Evolutionary conservation across 306 rosid species (phyloP), one percentile per base, ranked within the genome.

Genomic region (Potentilla sterilis): DNA sequence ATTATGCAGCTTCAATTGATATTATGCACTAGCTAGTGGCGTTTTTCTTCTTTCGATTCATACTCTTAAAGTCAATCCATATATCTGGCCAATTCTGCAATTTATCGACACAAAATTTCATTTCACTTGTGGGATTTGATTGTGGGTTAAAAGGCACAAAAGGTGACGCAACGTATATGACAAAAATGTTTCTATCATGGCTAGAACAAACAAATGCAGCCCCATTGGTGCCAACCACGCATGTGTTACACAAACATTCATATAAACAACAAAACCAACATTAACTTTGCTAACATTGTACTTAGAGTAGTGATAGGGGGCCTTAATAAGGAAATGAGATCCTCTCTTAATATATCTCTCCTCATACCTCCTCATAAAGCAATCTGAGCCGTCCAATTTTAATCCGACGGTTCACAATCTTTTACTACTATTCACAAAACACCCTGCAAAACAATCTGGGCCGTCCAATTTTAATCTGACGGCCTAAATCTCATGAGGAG

Each of bases 151-250:
- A 7, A n/a, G 61, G 5, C 24, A 7, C 11, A 57, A 22, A 9
- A 4, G 63, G 15, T 57, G 37, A 22, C 35, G 64, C 35, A 57
- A 62, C 75, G 35, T 5, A 46, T 38, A 47, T n/a, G 62, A 42
- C 66, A 78, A 70, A 78, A 70, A 70, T 11, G 76, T 62, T 49
- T 3, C 4, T 16, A 11, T 62, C 71, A 61, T 59, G 19, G 55
- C 28, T 24, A 40, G 24, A 55, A 32, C 40, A 58, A 61, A 47
- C 37, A 46, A 58, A 9, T 21, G 4, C 8, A 67, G 28, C 4
- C 14, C n/a, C 73, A 54, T 18, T 22, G 40, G 62, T 54, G 19
- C 81, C 59, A 71, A 72, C 74, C 47, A 48, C 49, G 55, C 63
- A 49, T 12, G 75, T 8, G 73, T 71, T 0, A 32, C 19, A 11